Evolutionary conservation across 2,329 filamentous ascomycete genomes (phyloP), one percentile per base, ranked within the genome.

Genomic region (Cladophialophora exuberans): DNA sequence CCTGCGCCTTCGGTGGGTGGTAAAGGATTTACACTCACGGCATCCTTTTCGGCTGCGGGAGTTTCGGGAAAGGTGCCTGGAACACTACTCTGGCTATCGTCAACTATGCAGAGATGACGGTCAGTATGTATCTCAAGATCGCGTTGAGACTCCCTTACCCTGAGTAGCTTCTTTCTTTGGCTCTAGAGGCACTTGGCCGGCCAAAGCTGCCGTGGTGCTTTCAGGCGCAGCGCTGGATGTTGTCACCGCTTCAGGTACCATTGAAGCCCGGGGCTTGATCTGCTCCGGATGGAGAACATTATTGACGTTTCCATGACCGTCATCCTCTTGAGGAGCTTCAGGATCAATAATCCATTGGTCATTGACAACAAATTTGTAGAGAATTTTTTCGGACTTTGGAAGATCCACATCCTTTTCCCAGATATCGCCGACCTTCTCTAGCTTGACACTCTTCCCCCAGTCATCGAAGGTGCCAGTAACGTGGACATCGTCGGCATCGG

Each of bases 281-380:
- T 90, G 82, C 60, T 90, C 83, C 54, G 88, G 84, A 35, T 83
- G 82, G 54, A 99, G 82, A 62, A 97, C 85, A 83, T 97, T 97
- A 82, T 97, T 97, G 66, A 91, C 79, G 81, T 93, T 96, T 67
- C 89, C 88, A 67, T 85, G 80, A 62, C 83, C 81, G 79, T 97
- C 93, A 68, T 84, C 83, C 76, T 97, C 92, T 74, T 88, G 86
- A 56, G 89, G 88, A 36, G 86, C 88, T 56, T 85, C 84, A 66
- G 86, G 84, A 74, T 97, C 92, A 71, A 86, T 88, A 46, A 85
- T 85, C 94, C 94, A 99, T 65, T 83, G 83, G 64, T 89, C 90
- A 81, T 99, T 90, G 64, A 97, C 93, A 66, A 99, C 89, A 73
- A 96, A 99, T 93, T 99, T 99, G 85, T 97, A 99, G 69, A 87